These are phyloP conservation scores for Xylariales sp. DNA, from an alignment of 2,329 filamentous ascomycete species.

Conservation along the genomic window DNA sequence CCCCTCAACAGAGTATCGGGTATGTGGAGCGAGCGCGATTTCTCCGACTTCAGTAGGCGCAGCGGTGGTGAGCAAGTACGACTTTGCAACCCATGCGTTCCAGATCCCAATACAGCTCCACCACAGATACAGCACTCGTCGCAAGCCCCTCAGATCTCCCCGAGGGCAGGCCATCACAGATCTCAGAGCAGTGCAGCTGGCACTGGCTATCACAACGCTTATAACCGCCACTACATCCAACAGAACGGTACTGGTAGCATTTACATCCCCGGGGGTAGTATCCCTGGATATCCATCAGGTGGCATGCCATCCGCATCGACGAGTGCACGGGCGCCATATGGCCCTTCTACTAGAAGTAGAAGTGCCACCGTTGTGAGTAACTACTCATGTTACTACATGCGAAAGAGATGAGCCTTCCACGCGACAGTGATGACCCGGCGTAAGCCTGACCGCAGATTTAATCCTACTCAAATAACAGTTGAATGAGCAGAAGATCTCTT, in stretches of 20 bases:
- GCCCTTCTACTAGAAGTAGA: slow-evolving; percentile 35
- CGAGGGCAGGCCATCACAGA: slow-evolving; percentile 36
- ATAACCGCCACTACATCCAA: too few relatives aligned
- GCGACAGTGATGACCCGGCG: too few relatives aligned
- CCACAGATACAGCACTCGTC: slow-evolving; percentile 39
- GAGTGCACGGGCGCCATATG: slow-evolving; percentile 21
- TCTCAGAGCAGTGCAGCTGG: slow-evolving; percentile 40
- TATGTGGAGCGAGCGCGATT: slow-evolving; percentile 36
- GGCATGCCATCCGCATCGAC: background rate
- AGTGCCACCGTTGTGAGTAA: slow-evolving; percentile 50
- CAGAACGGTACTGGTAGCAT: too few relatives aligned
- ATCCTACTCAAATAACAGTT: too few relatives aligned
- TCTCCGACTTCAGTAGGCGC: slow-evolving; percentile 39
- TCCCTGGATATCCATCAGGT: background rate
- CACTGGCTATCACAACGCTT: slow-evolving; percentile 26
- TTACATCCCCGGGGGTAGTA: too few relatives aligned
- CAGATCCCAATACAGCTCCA: slow-evolving; percentile 55
- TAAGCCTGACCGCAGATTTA: too few relatives aligned
- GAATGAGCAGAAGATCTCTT: too few relatives aligned
- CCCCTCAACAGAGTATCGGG: slow-evolving; percentile 24
- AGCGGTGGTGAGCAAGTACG: slow-evolving; percentile 54
- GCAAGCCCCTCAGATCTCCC: slow-evolving; percentile 17
- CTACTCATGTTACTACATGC: too few relatives aligned
- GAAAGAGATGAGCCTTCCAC: too few relatives aligned
- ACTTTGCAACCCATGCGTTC: slow-evolving; percentile 59